Evolutionary conservation across 2,329 filamentous ascomycete genomes (phyloP), one percentile per base, ranked within the genome.

Genomic region (Coleophoma crateriformis): DNA sequence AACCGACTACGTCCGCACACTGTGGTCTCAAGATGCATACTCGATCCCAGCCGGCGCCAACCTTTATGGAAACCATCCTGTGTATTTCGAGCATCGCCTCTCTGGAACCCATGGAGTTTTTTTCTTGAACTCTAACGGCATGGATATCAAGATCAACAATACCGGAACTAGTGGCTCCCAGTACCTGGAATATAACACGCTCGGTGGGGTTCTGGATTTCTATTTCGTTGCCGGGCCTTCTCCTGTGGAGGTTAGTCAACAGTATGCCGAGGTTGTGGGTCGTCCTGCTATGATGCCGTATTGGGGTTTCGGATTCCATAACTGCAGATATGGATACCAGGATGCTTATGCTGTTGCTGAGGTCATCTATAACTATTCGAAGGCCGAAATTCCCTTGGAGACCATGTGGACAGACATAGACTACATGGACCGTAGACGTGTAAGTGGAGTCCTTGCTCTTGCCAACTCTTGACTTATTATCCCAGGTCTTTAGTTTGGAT

Each of bases 121-220:
- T 62, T 70, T 89, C 20, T 67, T 87, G 55, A 89, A 88, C 65
- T 84, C 82, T 12, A 85, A 88, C 59, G 86, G 81, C 33, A 90
- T 90, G 83, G 86, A 91, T 52, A 75, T 91, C 64, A 85, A 84
- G 58, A 82, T 91, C 64, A 78, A 89, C 63, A 78, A 81, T 54
- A 79, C 78, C 5, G 66, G 73, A 20, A 72, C 19, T 44, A 11
- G 11, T 75, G 20, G 48, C 58, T 42, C 58, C 7, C 82, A 91
- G 62, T 89, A 84, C 50, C 76, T 94, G 5, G 86, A 91, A 67
- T 94, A 91, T 69, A 89, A 91, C 64, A 81, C 81, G 1, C 74
- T 92, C 0, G 88, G 88, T 7, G 88, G 89, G 10, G 77, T 91
- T 17, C 63, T 94, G 2, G 89, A 92, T 64, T 79, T 86, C 46